These are phyloP conservation scores for Neckera pumila DNA, from an alignment of 225 moss, liverwort and hornwort genomes.

Conservation along the genomic window DNA sequence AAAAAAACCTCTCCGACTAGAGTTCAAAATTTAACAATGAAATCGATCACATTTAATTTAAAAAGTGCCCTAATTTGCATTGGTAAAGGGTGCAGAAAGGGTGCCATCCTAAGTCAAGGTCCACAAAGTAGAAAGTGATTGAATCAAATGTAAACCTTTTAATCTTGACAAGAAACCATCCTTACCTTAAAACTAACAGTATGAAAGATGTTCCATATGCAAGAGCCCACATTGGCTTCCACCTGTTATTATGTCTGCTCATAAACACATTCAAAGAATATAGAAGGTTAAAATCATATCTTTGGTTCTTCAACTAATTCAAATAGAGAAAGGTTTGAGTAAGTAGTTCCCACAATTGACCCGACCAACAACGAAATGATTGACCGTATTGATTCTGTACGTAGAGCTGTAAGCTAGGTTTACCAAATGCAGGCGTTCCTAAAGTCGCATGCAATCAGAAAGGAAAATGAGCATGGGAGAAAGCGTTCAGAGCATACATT, in stretches of 20 bases:
- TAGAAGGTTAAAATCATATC: background rate
- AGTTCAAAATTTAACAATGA: background rate
- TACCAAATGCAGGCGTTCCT: background rate
- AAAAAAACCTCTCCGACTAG: background rate
- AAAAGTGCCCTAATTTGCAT: background rate
- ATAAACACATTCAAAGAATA: slow-evolving; percentile 2
- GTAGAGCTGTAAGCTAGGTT: background rate
- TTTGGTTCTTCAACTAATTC: background rate
- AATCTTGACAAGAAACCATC: background rate
- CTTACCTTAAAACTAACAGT: slow-evolving; percentile 50
- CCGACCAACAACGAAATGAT: background rate
- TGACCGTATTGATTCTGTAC: background rate
- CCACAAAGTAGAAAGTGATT: background rate
- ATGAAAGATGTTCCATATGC: slow-evolving; percentile 33
- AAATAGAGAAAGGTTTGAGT: background rate
- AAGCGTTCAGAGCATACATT: slow-evolving; percentile 45
- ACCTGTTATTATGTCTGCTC: slow-evolving; percentile 68
- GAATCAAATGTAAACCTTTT: background rate
- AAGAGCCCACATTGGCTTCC: slow-evolving; percentile 63
- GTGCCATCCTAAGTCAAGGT: background rate
- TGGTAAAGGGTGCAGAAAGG: background rate
- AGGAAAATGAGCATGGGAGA: background rate
- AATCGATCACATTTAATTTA: background rate
- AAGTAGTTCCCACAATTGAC: background rate
- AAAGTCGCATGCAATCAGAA: background rate